A percentile compares a stretch with the other conserved stretches of the same genome.
Evolutionary conservation across 371 early-diverging fungal species (phyloP).

Genomic region (Mucor ambiguus): DNA sequence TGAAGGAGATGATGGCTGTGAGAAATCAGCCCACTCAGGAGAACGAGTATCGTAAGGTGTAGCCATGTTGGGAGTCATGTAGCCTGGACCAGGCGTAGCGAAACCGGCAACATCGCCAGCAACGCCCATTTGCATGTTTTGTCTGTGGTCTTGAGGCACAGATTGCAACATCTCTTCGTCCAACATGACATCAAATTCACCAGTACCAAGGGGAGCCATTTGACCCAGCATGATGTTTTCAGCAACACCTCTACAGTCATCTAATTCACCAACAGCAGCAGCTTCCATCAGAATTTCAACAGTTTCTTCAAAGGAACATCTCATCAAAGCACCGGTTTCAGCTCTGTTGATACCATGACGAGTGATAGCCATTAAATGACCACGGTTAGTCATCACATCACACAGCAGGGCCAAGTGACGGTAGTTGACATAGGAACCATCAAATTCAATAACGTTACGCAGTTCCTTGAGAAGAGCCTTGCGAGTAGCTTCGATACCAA

Average conservation of each 20-base stretch:
- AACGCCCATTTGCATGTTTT: slow-evolving; percentile 43
- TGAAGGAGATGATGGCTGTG: slow-evolving; percentile 58
- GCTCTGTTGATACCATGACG: slow-evolving; percentile 99
- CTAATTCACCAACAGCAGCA: slow-evolving; percentile 92
- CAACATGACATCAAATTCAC: slow-evolving; percentile 91
- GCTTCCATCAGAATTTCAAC: slow-evolving; percentile 99
- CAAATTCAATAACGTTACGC: slow-evolving; percentile 96
- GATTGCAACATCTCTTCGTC: slow-evolving; percentile 88
- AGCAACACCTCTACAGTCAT: slow-evolving; percentile 95
- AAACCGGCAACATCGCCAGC: slow-evolving; percentile 49
- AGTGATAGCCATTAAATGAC: slow-evolving; percentile 97
- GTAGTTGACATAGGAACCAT: slow-evolving; percentile 99
- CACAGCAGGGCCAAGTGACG: slow-evolving; percentile 96
- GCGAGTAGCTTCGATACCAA: slow-evolving; percentile 99
- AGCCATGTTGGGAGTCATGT: slow-evolving; percentile 61
- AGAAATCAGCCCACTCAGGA: slow-evolving; percentile 62
- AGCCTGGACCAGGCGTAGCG: slow-evolving; percentile 53
- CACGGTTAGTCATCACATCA: slow-evolving; percentile 98
- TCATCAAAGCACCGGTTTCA: slow-evolving; percentile 95
- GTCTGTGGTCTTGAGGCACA: slow-evolving; percentile 50
- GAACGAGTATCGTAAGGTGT: slow-evolving; percentile 62
- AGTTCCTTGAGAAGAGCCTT: slow-evolving; percentile 93
- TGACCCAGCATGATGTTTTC: slow-evolving; percentile 99
- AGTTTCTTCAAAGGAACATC: slow-evolving; percentile 99
- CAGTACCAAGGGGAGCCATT: slow-evolving; percentile 98